phyloP scores from a whole-genome alignment of 2,329 filamentous ascomycete species.

The Arthrobotrys musiformis region DNA sequence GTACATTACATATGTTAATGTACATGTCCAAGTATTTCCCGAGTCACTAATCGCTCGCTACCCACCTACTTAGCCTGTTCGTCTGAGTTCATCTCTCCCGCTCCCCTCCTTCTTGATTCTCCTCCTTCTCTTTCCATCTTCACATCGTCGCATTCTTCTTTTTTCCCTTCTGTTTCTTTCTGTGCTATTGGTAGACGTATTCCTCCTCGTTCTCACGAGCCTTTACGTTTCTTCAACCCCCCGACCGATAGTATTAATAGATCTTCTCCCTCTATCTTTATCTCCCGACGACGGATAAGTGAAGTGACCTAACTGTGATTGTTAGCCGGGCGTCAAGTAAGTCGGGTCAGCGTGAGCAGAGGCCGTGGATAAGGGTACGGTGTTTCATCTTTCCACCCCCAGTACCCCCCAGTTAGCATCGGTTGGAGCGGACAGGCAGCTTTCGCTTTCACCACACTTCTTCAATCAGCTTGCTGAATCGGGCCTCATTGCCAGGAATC shows the following conservation, averaged over 20 bases:
- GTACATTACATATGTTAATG: constrained; percentile 6
- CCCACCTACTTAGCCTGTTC: constrained; percentile 7
- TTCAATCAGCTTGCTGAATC: constrained; percentile 56
- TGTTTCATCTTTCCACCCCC: constrained; percentile 52
- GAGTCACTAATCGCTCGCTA: constrained; percentile 3
- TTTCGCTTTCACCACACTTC: constrained; percentile 40
- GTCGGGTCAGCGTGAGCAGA: constrained; percentile 22
- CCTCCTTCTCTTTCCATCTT: constrained; percentile 15
- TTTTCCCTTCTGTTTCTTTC: constrained; percentile 2
- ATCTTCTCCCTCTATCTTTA: too few relatives aligned
- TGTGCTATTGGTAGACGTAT: constrained; percentile 2
- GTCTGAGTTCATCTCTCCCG: constrained; percentile 17
- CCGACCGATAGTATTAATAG: not conserved
- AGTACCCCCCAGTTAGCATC: constrained; percentile 37
- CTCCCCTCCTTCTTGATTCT: constrained; percentile 15
- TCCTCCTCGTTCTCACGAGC: not conserved
- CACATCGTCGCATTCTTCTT: constrained; percentile 23
- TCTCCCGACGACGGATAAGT: not conserved
- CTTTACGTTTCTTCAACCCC: not conserved
- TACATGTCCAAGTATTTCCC: constrained; percentile 6
- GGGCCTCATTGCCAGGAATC: constrained; percentile 53
- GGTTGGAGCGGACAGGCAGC: constrained; percentile 50
- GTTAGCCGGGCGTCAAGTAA: constrained; percentile 37
- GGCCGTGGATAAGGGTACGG: constrained; percentile 29
- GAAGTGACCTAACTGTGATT: not conserved